These are phyloP conservation scores for Sideroxylon spinosum DNA, from an alignment of 179 eudicot genomes.

Conservation along the genomic window DNA sequence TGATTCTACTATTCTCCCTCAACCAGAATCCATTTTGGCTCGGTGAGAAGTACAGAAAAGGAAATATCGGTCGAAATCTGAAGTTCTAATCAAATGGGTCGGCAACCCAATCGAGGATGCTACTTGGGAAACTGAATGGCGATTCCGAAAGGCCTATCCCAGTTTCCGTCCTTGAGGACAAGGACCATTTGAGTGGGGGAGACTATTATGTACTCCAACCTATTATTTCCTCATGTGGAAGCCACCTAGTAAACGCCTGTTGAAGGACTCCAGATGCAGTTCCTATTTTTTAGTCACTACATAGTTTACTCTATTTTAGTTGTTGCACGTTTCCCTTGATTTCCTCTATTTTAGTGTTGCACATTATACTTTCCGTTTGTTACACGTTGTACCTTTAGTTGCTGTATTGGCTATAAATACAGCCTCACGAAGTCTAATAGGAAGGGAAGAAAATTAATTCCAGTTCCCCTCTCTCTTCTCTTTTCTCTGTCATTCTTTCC, in stretches of 20 bases:
- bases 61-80: background rate
- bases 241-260: background rate
- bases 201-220: constrained; percentile 37
- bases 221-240: too few species aligned
- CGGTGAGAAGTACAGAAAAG: background rate
- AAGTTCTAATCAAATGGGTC: constrained; percentile 14
- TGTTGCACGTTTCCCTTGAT: too few species aligned
- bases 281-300: background rate
- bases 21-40: background rate
- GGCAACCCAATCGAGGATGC: background rate
- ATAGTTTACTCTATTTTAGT: background rate
- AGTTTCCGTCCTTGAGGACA: background rate
- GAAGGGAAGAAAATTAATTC: background rate
- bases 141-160: background rate
- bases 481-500: background rate
- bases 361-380: too few species aligned
- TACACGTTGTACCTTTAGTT: background rate
- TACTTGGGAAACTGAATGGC: background rate
- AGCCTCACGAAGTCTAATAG: background rate
- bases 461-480: background rate
- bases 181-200: background rate
- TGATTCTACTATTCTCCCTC: background rate
- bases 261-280: constrained; percentile 9
- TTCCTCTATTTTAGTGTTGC: background rate
- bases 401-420: constrained; percentile 1